Percentiles rank a stretch among this genome's conserved stretches.
phyloP scores from a whole-genome alignment of 805 yeast species.

The Zygosaccharomyces bailii region DNA sequence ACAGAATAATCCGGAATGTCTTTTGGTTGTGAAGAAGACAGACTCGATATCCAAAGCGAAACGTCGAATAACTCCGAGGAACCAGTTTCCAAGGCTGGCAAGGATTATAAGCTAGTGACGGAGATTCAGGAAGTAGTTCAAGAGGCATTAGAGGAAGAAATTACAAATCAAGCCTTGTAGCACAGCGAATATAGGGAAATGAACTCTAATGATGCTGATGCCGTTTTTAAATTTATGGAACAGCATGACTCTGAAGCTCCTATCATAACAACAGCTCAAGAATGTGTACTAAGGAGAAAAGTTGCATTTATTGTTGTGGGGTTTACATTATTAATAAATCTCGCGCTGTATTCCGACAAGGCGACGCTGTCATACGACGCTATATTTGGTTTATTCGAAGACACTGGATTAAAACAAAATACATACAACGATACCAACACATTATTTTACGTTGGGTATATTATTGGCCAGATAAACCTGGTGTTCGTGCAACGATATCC shows the following conservation, averaged over 20 bases:
- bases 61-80: too few species aligned
- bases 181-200: slow-evolving; percentile 25
- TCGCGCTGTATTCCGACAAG: slow-evolving; percentile 50
- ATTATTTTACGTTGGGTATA: slow-evolving; percentile 49
- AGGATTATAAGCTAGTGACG: too few species aligned
- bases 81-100: too few species aligned
- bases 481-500: slow-evolving; percentile 45
- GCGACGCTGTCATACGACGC: slow-evolving; percentile 49
- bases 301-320: slow-evolving; percentile 39
- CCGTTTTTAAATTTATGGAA: slow-evolving; percentile 38
- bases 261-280: slow-evolving; percentile 43
- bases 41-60: too few species aligned
- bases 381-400: slow-evolving; percentile 46
- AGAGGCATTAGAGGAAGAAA: too few species aligned
- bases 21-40: too few species aligned
- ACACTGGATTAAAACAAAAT: slow-evolving; percentile 43
- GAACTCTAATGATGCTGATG: slow-evolving; percentile 40
- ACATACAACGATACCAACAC: slow-evolving; percentile 49
- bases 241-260: slow-evolving; percentile 36
- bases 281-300: slow-evolving; percentile 39
- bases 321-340: slow-evolving; percentile 39
- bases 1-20: too few species aligned
- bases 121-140: too few species aligned
- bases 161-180: too few species aligned
- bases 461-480: slow-evolving; percentile 46